These are phyloP conservation scores for Aspergillus asperescens DNA, from an alignment of 495 filamentous ascomycete species.

Conservation along the genomic window DNA sequence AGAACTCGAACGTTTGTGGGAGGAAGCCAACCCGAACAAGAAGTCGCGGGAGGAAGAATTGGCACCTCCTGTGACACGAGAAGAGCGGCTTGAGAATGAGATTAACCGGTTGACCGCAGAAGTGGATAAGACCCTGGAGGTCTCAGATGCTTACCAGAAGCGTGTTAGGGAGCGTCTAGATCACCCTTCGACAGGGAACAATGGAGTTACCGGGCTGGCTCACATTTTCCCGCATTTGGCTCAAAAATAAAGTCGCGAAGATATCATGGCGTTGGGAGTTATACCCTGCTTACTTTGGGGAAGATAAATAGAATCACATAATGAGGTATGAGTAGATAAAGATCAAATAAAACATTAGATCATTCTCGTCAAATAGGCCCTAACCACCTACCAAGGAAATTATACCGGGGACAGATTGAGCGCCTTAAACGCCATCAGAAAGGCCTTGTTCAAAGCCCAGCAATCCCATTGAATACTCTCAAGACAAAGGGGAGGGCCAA, in stretches of 20 bases:
- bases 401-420: neutral
- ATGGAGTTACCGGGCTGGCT: conserved; percentile 19
- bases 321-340: conserved; percentile 5
- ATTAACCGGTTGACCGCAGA: conserved; percentile 50
- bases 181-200: neutral
- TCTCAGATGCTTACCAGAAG: conserved; percentile 43
- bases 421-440: neutral
- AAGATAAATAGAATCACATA: neutral
- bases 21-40: conserved; percentile 45
- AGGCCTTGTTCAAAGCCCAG: neutral
- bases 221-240: conserved; percentile 47
- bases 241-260: neutral
- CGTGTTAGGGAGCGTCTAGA: conserved; percentile 37
- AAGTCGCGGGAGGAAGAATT: conserved; percentile 30
- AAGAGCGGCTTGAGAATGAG: conserved; percentile 52
- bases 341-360: neutral
- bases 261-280: neutral
- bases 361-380: no score
- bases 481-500: conserved; percentile 1
- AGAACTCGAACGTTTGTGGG: conserved; percentile 72
- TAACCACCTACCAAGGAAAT: neutral
- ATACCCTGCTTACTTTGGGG: neutral
- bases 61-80: conserved; percentile 35
- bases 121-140: conserved; percentile 45
- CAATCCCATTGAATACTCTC: neutral